phyloP scores from a whole-genome alignment of 108 stramenopile species.

The Nitzschia palea region DNA sequence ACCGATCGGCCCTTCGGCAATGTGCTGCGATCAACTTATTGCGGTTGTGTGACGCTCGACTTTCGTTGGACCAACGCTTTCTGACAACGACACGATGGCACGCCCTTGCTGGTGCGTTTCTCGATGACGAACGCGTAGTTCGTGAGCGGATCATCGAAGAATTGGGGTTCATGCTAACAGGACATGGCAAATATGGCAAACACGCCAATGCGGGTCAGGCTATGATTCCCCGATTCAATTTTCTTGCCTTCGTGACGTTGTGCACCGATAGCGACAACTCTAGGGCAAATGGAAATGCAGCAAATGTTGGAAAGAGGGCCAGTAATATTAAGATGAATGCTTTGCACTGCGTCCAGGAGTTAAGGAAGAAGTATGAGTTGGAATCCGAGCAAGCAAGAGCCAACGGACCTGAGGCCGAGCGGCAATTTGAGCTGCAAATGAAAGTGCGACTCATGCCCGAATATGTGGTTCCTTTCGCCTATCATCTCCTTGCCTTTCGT shows the following conservation, averaged over 20 bases:
- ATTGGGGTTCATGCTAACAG: constrained; percentile 65
- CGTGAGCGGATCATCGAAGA: constrained; percentile 65
- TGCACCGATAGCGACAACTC: constrained; percentile 75
- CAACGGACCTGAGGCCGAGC: constrained; percentile 60
- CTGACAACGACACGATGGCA: constrained; percentile 68
- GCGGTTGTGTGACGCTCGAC: constrained; percentile 72
- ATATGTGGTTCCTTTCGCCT: constrained; percentile 74
- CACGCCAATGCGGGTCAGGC: background rate
- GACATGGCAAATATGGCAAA: constrained; percentile 56
- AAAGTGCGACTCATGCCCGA: constrained; percentile 85
- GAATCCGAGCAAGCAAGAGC: constrained; percentile 60
- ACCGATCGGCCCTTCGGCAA: constrained; percentile 68
- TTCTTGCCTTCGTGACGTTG: constrained; percentile 66
- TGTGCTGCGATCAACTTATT: constrained; percentile 70
- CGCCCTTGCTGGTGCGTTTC: constrained; percentile 46
- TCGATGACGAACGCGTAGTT: constrained; percentile 63
- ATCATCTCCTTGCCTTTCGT: constrained; percentile 77
- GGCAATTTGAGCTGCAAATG: constrained; percentile 59
- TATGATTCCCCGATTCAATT: constrained; percentile 64
- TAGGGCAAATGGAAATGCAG: constrained; percentile 61
- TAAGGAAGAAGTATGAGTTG: constrained; percentile 64
- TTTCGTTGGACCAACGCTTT: constrained; percentile 58
- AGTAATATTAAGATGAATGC: constrained; percentile 56
- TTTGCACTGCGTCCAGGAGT: constrained; percentile 40
- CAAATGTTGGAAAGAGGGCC: constrained; percentile 57